Base-by-base conservation (phyloP, 371 early-diverging fungal genomes). In the Mucor mucedo region DNA sequence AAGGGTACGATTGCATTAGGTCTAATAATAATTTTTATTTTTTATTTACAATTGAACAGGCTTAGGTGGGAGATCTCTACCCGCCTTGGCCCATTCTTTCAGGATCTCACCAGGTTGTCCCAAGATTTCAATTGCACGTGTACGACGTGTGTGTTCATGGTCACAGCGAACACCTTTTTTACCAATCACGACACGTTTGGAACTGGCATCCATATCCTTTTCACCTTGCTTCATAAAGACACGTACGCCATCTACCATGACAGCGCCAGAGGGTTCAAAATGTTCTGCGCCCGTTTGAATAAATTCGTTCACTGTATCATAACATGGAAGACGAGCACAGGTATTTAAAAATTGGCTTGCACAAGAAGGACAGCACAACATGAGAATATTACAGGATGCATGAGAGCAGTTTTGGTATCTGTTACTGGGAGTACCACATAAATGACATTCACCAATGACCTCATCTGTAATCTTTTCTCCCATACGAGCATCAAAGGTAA, bases 401-500 rank as follows among this genome's bases (percentile, higher is more conserved):
- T 92, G 91, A 10, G 84, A 69, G 62, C 93, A 93, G 62, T 93
- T 93, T 29, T 89, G 89, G 57, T 87, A 90, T 21, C 70, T 67
- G 45, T 86, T 90, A 70, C 87, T 87, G 6, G 87, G 80, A 13
- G 72, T 59, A 7, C 90, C 91, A 62, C 93, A 93, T 28, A 89
- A 80, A 52, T 90, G 89, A 55, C 93, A 93, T 48, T 83, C 70
- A 14, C 77, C 77, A 13, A 91, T 60, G 0, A 90, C 75, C 9
- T 91, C 91, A 16, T 84, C 78, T 8, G 92, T 90, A 50, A 92
- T 89, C 27, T 82, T 82, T 62, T 93, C 93, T 10, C 93, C 92
- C 32, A 90, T 64, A 1, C 92, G 88, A 58, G 87, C 88, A 71
- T 93, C 93, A 69, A 93, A 93, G 0, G 93, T 93, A 60, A 93